Conservation (phyloP, 148 eudicot species). For the Vaccinium macrocarpon region DNA sequence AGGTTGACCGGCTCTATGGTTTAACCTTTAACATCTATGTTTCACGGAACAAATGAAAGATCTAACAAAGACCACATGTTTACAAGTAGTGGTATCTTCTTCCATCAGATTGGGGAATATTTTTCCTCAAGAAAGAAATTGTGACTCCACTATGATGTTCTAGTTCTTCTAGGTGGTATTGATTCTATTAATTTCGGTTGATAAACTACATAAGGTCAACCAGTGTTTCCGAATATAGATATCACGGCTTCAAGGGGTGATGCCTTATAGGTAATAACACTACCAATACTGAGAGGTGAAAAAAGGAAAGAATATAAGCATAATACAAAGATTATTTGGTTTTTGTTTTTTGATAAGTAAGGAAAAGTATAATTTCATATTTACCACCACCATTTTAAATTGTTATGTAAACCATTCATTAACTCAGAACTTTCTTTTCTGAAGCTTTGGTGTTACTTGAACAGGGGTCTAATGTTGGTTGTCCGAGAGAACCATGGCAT, state of each 20-base stretch:
- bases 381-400: background rate
- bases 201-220: too few species aligned
- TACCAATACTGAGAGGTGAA: too few species aligned
- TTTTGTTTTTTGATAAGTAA: background rate
- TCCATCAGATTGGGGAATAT: background rate
- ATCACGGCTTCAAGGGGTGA: too few species aligned
- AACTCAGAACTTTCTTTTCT: background rate
- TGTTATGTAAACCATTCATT: background rate
- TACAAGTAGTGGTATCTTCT: background rate
- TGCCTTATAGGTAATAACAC: too few species aligned
- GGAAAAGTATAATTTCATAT: background rate
- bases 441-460: background rate
- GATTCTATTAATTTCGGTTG: too few species aligned
- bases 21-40: background rate
- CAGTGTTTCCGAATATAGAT: too few species aligned
- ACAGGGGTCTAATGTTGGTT: conserved; percentile 68
- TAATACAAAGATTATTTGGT: too few species aligned
- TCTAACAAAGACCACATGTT: background rate
- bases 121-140: too few species aligned
- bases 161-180: too few species aligned
- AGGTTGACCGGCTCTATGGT: background rate
- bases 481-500: conserved; percentile 99
- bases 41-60: background rate
- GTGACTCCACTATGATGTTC: too few species aligned
- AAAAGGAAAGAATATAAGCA: too few species aligned